Evolutionary conservation across 2,329 filamentous ascomycete species (phyloP).

Genomic region (Corniculantispora saksenae): DNA sequence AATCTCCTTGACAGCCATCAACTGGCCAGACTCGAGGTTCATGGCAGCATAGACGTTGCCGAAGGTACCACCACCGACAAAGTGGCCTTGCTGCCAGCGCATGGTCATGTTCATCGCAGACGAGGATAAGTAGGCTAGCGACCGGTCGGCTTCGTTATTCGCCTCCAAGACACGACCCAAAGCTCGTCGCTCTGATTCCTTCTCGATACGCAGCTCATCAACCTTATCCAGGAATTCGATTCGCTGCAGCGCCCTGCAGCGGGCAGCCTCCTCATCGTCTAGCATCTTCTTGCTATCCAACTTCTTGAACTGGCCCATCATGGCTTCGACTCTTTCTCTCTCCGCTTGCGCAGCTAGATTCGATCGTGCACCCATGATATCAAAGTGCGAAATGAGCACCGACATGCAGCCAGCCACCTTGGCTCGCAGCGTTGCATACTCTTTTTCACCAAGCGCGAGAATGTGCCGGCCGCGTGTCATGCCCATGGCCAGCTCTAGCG

Average conservation of each 20-base stretch:
- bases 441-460: slow-evolving; percentile 82
- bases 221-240: slow-evolving; percentile 71
- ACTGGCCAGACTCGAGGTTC: slow-evolving; percentile 90
- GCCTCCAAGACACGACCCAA: slow-evolving; percentile 90
- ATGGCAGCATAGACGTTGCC: slow-evolving; percentile 97
- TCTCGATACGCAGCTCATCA: slow-evolving; percentile 75
- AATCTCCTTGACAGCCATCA: slow-evolving; percentile 99
- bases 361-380: slow-evolving; percentile 96
- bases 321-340: slow-evolving; percentile 80
- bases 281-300: slow-evolving; percentile 73
- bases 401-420: slow-evolving; percentile 99
- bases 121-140: slow-evolving; percentile 88
- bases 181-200: slow-evolving; percentile 81
- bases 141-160: slow-evolving; percentile 93
- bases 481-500: slow-evolving; percentile 93
- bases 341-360: slow-evolving; percentile 92
- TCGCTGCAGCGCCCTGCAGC: slow-evolving; percentile 73
- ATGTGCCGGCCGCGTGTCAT: slow-evolving; percentile 96
- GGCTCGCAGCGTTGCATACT: slow-evolving; percentile 77
- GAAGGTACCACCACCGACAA: slow-evolving; percentile 94
- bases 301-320: slow-evolving; percentile 73
- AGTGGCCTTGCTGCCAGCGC: slow-evolving; percentile 98
- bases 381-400: slow-evolving; percentile 94
- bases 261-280: slow-evolving; percentile 83
- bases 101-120: slow-evolving; percentile 93